Conservation (phyloP, 2,329 filamentous ascomycete species). For the Atkinsonella hypoxylon region DNA sequence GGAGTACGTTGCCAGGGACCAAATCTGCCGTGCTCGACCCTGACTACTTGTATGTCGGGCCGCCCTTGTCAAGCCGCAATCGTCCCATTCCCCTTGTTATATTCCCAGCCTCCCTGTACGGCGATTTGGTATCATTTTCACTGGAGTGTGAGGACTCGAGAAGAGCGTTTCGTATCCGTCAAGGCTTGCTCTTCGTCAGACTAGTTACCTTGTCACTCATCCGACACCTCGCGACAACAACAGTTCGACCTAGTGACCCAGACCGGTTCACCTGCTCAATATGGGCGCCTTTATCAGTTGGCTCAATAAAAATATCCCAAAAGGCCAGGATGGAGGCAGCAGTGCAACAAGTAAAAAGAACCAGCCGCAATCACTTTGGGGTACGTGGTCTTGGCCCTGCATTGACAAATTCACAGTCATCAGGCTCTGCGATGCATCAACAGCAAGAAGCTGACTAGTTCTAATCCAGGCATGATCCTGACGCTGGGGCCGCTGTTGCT, state of each 20-base stretch:
- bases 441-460: conserved; percentile 4
- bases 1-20: not conserved
- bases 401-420: not conserved
- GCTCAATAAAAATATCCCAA: conserved; percentile 21
- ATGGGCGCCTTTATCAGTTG: conserved; percentile 29
- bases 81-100: not conserved
- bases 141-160: no score
- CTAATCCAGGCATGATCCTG: conserved; percentile 26
- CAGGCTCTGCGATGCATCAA: not conserved
- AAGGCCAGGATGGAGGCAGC: conserved; percentile 13
- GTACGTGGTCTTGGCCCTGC: conserved; percentile 12
- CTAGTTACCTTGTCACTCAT: not conserved
- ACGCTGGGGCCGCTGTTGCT: conserved; percentile 42
- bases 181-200: not conserved
- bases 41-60: not conserved
- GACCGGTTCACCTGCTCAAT: conserved; percentile 11
- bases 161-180: no score
- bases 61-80: not conserved
- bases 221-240: not conserved
- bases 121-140: no score
- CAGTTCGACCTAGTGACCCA: not conserved
- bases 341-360: conserved; percentile 5
- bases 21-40: not conserved
- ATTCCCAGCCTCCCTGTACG: not conserved
- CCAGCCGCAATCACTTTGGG: conserved; percentile 23